A percentile compares a stretch with the other conserved stretches of the same genome.
phyloP scores from a whole-genome alignment of 306 rosid species.

The Cucumis cinereus region DNA sequence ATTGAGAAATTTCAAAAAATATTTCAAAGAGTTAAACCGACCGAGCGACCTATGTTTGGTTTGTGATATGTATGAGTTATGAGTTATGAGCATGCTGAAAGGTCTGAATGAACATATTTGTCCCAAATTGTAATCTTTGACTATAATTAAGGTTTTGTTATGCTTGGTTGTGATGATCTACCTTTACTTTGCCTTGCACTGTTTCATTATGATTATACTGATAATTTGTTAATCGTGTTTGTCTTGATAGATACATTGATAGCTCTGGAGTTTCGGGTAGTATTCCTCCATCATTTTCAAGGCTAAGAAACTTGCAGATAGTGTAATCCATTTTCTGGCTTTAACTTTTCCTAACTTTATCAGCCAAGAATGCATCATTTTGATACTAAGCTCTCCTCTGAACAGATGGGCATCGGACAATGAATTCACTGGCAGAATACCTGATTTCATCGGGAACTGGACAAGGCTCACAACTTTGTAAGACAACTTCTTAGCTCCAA shows the following conservation, averaged over 20 bases:
- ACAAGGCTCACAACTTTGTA: constrained; percentile 47
- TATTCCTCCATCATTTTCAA: constrained; percentile 61
- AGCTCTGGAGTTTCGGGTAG: constrained; percentile 71
- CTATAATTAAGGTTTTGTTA: not conserved
- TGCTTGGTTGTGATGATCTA: not conserved
- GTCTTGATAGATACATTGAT: constrained; percentile 41
- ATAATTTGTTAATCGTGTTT: constrained; percentile 11
- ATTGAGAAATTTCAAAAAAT: too few species aligned
- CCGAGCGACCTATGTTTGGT: too few species aligned
- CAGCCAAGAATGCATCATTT: not conserved
- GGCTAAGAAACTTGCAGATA: constrained; percentile 25
- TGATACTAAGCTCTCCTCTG: not conserved
- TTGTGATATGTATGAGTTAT: not conserved
- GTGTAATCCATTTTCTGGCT: constrained; percentile 24
- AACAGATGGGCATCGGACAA: constrained; percentile 63
- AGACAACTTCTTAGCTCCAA: constrained; percentile 16
- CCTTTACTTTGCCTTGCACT: not conserved
- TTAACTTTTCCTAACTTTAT: not conserved
- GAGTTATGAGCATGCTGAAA: not conserved
- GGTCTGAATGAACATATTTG: not conserved
- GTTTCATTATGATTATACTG: not conserved
- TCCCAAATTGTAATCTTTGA: not conserved
- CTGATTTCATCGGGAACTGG: constrained; percentile 68
- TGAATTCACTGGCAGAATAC: constrained; percentile 51
- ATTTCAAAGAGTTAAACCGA: too few species aligned